phyloP scores from a whole-genome alignment of 2,329 filamentous ascomycete genomes.

The Aspergillus jensenii region DNA sequence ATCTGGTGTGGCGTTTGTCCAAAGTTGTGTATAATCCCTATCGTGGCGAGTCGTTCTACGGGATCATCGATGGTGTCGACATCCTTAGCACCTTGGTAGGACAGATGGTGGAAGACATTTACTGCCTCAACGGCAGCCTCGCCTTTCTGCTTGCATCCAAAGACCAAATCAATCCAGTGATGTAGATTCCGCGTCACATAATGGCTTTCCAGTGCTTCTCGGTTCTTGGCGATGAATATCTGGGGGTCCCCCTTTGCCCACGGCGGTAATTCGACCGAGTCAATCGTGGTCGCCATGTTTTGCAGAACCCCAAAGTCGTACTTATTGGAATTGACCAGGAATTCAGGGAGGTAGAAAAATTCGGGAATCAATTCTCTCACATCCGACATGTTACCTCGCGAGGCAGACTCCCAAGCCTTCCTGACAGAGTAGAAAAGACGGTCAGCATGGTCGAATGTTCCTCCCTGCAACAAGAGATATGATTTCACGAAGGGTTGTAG shows the following conservation, averaged over 20 bases:
- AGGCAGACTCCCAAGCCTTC: conserved; percentile 88
- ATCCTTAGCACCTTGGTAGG: conserved; percentile 90
- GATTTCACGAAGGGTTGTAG: conserved; percentile 96
- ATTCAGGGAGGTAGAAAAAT: conserved; percentile 96
- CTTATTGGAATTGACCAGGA: conserved; percentile 86
- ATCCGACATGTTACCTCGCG: conserved; percentile 85
- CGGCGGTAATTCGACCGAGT: conserved; percentile 83
- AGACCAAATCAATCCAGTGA: conserved; percentile 93
- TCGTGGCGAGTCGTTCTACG: conserved; percentile 81
- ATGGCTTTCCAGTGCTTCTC: conserved; percentile 91
- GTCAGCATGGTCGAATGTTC: conserved; percentile 93
- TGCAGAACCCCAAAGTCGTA: conserved; percentile 93
- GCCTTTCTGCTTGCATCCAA: conserved; percentile 89
- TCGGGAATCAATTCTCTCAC: conserved; percentile 94
- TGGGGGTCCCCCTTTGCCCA: conserved; percentile 97
- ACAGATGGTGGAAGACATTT: conserved; percentile 95
- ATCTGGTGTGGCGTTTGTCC: conserved; percentile 96
- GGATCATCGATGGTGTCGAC: conserved; percentile 87
- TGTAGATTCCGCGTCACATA: conserved; percentile 88
- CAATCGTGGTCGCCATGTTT: conserved; percentile 74
- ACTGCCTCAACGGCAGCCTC: conserved; percentile 87
- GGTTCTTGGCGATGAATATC: conserved; percentile 91
- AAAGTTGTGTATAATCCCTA: conserved; percentile 97
- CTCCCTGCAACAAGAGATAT: conserved; percentile 91
- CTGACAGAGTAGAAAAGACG: conserved; percentile 91